Conservation (phyloP, 495 filamentous ascomycete species). For the Hyaloscypha variabilis region DNA sequence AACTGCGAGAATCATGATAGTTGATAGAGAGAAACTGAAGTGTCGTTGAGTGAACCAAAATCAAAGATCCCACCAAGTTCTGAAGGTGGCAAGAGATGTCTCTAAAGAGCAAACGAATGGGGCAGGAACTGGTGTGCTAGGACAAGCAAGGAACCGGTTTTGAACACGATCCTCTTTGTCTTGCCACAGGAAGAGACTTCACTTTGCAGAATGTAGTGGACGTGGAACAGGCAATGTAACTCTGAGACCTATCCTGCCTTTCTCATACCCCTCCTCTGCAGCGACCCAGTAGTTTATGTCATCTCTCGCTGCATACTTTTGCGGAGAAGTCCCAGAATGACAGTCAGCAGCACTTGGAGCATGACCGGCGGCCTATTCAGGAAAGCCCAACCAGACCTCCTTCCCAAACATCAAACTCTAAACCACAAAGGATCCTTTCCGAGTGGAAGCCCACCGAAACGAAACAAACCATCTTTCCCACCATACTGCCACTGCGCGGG, state of each 20-base stretch:
- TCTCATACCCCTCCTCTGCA: background rate
- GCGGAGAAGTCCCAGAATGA: background rate
- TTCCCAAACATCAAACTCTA: background rate
- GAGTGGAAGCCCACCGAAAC: slow-evolving; percentile 5
- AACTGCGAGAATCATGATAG: slow-evolving; percentile 1
- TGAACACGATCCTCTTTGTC: background rate
- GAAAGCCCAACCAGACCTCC: background rate
- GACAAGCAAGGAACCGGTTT: background rate
- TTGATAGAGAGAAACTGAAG: background rate
- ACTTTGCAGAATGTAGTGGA: background rate
- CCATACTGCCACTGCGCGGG: background rate
- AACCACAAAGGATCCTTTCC: background rate
- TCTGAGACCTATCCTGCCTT: background rate
- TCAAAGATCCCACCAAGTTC: slow-evolving; percentile 43
- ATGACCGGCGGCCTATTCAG: background rate
- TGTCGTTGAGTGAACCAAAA: slow-evolving; percentile 36
- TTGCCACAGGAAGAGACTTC: background rate
- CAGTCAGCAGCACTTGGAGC: background rate
- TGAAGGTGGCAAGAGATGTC: slow-evolving; percentile 21
- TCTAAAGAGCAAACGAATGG: background rate
- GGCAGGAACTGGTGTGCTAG: background rate
- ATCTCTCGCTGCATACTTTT: background rate
- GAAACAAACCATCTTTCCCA: background rate
- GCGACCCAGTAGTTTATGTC: background rate
- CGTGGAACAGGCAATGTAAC: background rate